Percentiles rank a stretch among this genome's conserved stretches.
phyloP scores from a whole-genome alignment of 495 filamentous ascomycete genomes.

The Chaetomidium leptoderma region DNA sequence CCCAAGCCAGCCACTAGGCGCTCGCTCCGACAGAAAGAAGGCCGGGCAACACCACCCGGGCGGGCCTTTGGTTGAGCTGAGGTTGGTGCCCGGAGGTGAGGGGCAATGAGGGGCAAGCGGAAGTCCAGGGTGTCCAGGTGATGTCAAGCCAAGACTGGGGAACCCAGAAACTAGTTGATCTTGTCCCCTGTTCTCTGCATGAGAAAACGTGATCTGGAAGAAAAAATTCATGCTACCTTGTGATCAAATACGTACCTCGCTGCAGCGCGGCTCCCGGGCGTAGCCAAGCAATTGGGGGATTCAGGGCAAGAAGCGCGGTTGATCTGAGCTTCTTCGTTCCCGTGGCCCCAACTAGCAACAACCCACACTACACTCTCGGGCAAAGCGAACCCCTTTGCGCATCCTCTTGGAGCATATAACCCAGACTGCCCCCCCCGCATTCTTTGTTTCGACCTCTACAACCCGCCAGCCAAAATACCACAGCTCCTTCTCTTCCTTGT shows the following conservation, averaged over 20 bases:
- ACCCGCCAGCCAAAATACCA: too few relatives aligned
- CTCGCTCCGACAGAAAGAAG: too few relatives aligned
- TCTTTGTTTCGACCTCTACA: too few relatives aligned
- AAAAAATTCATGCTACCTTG: conserved; percentile 22
- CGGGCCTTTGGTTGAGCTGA: neutral
- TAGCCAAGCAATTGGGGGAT: conserved; percentile 11
- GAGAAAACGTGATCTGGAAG: conserved; percentile 9
- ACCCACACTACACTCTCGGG: too few relatives aligned
- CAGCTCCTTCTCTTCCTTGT: too few relatives aligned
- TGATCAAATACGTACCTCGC: conserved; percentile 21
- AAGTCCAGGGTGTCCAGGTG: conserved; percentile 19
- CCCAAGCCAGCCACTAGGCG: neutral
- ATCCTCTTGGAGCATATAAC: too few relatives aligned
- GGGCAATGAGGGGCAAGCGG: conserved; percentile 26
- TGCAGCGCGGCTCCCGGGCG: conserved; percentile 1
- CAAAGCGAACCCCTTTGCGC: too few relatives aligned
- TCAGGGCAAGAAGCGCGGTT: neutral
- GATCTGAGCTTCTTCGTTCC: too few relatives aligned
- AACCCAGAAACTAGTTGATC: conserved; percentile 6
- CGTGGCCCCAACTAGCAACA: too few relatives aligned
- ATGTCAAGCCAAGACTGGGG: conserved; percentile 19
- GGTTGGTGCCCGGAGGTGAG: conserved; percentile 4
- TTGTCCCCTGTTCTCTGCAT: neutral
- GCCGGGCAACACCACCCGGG: conserved; percentile 1
- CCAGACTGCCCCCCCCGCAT: too few relatives aligned